Percentiles rank a stretch among this genome's conserved stretches.
These are phyloP conservation scores for Verbena officinalis DNA, from an alignment of 257 asterid species.

Conservation along the genomic window DNA sequence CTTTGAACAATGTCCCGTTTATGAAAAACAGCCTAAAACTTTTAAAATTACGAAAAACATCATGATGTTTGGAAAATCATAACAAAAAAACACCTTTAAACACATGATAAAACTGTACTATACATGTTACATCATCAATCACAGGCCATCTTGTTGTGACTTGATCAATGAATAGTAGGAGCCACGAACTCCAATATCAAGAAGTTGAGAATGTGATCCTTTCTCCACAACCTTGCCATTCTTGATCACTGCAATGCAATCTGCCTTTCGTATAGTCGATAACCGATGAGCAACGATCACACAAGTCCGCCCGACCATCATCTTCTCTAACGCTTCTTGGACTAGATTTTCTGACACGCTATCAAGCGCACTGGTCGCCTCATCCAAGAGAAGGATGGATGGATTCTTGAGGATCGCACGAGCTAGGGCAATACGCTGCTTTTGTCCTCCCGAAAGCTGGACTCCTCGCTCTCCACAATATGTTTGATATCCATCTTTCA, in stretches of 20 bases:
- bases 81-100: too few relatives aligned
- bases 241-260: constrained; percentile 59
- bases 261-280: constrained; percentile 67
- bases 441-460: constrained; percentile 81
- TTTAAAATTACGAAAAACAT: too few relatives aligned
- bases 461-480: constrained; percentile 80
- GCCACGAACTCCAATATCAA: constrained; percentile 46
- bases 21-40: too few relatives aligned
- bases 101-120: constrained; percentile 2
- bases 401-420: constrained; percentile 79
- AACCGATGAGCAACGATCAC: constrained; percentile 70
- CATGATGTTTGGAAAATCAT: too few relatives aligned
- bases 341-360: constrained; percentile 61
- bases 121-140: background rate
- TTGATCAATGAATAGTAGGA: constrained; percentile 58
- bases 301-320: constrained; percentile 65
- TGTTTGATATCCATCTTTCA: constrained; percentile 64
- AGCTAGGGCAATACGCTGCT: constrained; percentile 70
- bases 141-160: constrained; percentile 36
- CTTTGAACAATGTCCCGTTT: too few relatives aligned
- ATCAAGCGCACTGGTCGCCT: constrained; percentile 76
- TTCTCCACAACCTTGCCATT: constrained; percentile 71
- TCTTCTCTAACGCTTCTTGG: constrained; percentile 66
- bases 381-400: constrained; percentile 70
- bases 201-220: constrained; percentile 63